These are phyloP conservation scores for Quercus gilva DNA, from an alignment of 306 rosid genomes.

Conservation along the genomic window DNA sequence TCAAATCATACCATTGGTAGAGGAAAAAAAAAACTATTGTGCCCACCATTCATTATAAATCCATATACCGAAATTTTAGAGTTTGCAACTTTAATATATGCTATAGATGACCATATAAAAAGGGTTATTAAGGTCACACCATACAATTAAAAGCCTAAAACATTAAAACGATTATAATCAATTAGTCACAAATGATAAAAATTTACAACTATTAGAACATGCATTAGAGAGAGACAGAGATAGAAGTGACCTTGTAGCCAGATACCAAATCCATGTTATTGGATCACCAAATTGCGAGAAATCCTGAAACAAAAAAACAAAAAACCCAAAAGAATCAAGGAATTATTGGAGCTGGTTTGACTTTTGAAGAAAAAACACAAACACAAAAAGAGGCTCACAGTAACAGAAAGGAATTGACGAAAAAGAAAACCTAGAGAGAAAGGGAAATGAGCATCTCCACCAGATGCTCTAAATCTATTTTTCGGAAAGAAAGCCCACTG, in stretches of 20 bases:
- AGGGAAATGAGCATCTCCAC: neutral
- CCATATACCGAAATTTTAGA: neutral
- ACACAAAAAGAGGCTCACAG: neutral
- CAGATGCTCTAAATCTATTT: too few species aligned
- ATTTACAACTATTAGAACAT: neutral
- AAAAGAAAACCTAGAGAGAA: neutral
- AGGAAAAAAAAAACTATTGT: neutral
- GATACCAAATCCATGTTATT: conserved; percentile 85
- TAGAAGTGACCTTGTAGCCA: conserved; percentile 74
- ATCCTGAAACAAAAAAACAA: conserved; percentile 24
- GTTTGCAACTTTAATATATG: neutral
- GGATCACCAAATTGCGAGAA: conserved; percentile 22
- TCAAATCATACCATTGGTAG: neutral
- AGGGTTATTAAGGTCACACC: neutral
- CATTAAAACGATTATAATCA: neutral
- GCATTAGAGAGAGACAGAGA: conserved; percentile 1
- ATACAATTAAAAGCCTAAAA: neutral
- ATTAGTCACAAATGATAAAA: neutral
- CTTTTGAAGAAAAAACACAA: too few species aligned
- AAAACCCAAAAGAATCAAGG: neutral
- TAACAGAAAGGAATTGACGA: too few species aligned
- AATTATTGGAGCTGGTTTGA: neutral
- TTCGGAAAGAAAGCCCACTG: too few species aligned
- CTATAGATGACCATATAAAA: neutral
- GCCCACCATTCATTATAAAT: neutral